These are phyloP conservation scores for Saccharomycopsis javanensis DNA, from an alignment of 805 yeast species.

Conservation along the genomic window DNA sequence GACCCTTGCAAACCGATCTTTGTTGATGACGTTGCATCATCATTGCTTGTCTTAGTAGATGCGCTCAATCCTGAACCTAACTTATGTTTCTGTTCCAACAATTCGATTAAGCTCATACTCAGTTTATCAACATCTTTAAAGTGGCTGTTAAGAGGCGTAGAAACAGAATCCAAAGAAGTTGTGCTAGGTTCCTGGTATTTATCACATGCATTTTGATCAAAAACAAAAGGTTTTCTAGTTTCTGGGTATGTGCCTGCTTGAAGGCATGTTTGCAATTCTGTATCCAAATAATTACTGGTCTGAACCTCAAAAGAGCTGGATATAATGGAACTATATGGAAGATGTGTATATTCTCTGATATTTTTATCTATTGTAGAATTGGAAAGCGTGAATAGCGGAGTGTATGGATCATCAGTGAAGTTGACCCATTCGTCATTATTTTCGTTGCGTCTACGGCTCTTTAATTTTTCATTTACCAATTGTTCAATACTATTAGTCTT, in stretches of 20 bases:
- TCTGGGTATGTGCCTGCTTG: conserved; percentile 39
- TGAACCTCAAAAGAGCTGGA: conserved; percentile 57
- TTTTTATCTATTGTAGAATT: conserved; percentile 33
- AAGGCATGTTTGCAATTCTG: conserved; percentile 32
- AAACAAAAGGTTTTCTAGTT: conserved; percentile 26
- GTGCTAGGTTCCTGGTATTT: conserved; percentile 34
- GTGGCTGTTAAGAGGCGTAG: not conserved
- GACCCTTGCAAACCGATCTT: too few relatives aligned
- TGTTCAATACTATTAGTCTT: conserved; percentile 69
- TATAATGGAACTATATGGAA: conserved; percentile 75
- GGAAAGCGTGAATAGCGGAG: conserved; percentile 67
- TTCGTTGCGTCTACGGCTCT: conserved; percentile 48
- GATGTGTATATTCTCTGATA: conserved; percentile 46
- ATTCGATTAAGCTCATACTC: conserved; percentile 5
- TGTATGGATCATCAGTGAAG: conserved; percentile 76
- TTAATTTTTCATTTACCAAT: conserved; percentile 79
- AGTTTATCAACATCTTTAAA: not conserved
- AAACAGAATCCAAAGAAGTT: not conserved
- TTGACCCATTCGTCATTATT: conserved; percentile 72
- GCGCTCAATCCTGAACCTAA: not conserved
- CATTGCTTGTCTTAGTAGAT: too few relatives aligned
- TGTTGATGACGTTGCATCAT: not conserved
- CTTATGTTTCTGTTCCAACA: not conserved
- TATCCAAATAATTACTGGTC: conserved; percentile 44
- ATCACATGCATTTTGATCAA: conserved; percentile 44